These are phyloP conservation scores for Podila epicladia DNA, from an alignment of 192 early-diverging fungal species.

Conservation along the genomic window DNA sequence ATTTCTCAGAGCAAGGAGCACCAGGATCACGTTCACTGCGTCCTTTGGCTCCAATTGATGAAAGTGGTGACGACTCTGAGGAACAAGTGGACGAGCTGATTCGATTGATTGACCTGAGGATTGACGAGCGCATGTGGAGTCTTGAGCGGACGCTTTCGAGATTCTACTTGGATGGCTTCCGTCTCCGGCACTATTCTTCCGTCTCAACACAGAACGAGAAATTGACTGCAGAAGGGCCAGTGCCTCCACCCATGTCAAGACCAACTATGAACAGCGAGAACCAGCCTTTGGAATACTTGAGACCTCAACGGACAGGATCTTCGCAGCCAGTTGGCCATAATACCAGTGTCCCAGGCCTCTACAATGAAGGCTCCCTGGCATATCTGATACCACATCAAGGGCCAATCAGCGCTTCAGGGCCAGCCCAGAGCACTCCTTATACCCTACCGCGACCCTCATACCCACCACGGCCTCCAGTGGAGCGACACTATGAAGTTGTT, in stretches of 20 bases:
- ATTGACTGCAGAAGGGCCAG: no score
- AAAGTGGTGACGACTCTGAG: slow-evolving; percentile 13
- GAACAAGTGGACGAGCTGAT: slow-evolving; percentile 41
- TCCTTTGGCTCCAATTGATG: slow-evolving; percentile 26
- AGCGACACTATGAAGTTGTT: slow-evolving; percentile 3
- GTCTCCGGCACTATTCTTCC: slow-evolving; percentile 37
- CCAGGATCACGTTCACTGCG: slow-evolving; percentile 21
- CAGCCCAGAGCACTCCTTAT: neutral
- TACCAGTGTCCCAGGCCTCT: neutral
- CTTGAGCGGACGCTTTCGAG: slow-evolving; percentile 34
- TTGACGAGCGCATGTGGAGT: slow-evolving; percentile 50
- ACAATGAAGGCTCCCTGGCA: neutral
- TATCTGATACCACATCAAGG: neutral
- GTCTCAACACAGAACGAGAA: neutral
- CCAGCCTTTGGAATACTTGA: no score
- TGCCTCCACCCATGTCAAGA: no score
- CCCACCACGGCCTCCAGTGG: slow-evolving; percentile 20
- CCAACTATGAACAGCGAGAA: no score
- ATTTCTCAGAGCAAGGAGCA: slow-evolving; percentile 37
- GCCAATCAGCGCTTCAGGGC: neutral
- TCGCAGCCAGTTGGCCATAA: neutral
- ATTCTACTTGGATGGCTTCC: slow-evolving; percentile 46
- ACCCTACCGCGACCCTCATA: neutral
- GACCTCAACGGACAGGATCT: neutral
- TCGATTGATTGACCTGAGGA: slow-evolving; percentile 40